Conservation (phyloP, 2,329 filamentous ascomycete genomes). For the Rhinocladiella similis region DNA sequence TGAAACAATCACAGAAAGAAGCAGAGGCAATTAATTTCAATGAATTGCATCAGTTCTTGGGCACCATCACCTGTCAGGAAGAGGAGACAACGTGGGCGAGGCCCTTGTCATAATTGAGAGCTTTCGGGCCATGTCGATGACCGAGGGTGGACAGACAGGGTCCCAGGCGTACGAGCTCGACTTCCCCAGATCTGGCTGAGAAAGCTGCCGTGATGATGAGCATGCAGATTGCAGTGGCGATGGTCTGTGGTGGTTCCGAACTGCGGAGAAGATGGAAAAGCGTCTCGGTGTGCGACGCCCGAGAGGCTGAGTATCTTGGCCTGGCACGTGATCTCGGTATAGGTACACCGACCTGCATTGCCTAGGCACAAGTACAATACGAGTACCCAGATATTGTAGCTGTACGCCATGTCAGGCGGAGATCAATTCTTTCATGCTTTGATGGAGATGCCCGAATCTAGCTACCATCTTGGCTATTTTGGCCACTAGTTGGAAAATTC, state of each 20-base stretch:
- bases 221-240: background rate
- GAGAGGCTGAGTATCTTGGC: background rate
- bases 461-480: background rate
- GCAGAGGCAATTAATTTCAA: background rate
- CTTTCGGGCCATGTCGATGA: conserved; percentile 5
- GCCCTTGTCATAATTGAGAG: background rate
- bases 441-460: background rate
- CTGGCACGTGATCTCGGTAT: background rate
- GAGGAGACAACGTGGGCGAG: conserved; percentile 2
- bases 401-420: background rate
- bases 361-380: no score
- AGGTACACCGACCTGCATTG: background rate
- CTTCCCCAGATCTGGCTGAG: conserved; percentile 7
- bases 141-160: conserved; percentile 2
- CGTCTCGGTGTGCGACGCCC: background rate
- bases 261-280: background rate
- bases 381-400: background rate
- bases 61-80: background rate
- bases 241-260: background rate
- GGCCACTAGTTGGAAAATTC: background rate
- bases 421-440: background rate
- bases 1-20: background rate
- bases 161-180: background rate
- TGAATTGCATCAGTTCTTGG: background rate
- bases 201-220: background rate